Base-by-base conservation (phyloP, 371 early-diverging fungal species). In the Mortierella sp. region DNA sequence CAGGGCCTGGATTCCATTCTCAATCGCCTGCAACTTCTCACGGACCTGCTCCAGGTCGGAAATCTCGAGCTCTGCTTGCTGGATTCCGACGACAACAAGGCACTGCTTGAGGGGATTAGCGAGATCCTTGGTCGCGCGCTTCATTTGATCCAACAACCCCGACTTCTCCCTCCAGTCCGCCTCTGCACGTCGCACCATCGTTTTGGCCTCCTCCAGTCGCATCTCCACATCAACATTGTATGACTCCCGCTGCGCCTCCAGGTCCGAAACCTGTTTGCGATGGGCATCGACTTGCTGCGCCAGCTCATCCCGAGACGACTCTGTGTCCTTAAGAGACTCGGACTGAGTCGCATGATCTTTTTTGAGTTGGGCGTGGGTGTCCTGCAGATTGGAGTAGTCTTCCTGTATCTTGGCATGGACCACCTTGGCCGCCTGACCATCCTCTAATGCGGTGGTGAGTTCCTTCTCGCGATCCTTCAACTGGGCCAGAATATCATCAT, bases 121-220 rank as follows among this genome's bases (percentile, higher is more conserved):
- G 8, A 86, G 75, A 5, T 76, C 77, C 48, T 70, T 76, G 32
- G 65, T 82, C 12, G 75, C 79, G 48, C 75, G 75, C 35, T 82
- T 82, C 70, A 74, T 79, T 51, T 82, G 82, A 18, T 80, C 82
- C 46, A 86, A 51, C 1, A 82, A 65, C 35, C 80, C 74, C 1
- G 86, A 82, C 56, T 86, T 86, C 44, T 86, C 82, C 60, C 75
- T 88, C 92, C 92, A 92, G 44, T 91, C 90, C 32, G 89, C 89
- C 75, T 91, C 89, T 8, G 91, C 91, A 29, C 88, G 83, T 3
- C 82, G 82, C 2, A 92, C 91, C 92, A 92, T 92, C 6, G n/a
- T 90, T 87, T 84, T 88, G 70, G 78, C 80, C 71, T 93, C 91
- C 24, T 89, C 88, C 56, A 91, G 81, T 14, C 88, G 80, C 29